phyloP scores from a whole-genome alignment of 768 basidiomycete genomes.

The Boletus rufocinnamomeus region DNA sequence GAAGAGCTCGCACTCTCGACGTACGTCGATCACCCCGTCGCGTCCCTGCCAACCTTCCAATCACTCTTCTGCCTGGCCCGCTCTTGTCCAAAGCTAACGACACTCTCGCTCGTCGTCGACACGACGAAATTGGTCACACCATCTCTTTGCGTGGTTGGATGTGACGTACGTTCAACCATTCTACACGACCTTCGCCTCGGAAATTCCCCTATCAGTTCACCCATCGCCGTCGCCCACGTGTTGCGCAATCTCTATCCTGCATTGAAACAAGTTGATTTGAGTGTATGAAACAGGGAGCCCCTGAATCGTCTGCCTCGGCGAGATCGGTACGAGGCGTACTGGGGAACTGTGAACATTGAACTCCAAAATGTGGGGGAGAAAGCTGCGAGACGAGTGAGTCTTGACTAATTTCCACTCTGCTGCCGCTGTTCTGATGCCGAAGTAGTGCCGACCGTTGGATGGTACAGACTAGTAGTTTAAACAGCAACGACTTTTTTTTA shows the following conservation, averaged over 20 bases:
- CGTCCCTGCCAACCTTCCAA: slow-evolving; percentile 24
- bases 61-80: slow-evolving; percentile 16
- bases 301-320: slow-evolving; percentile 11
- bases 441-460: not conserved
- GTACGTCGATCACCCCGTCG: slow-evolving; percentile 13
- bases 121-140: not conserved
- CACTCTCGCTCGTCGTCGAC: slow-evolving; percentile 30
- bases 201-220: slow-evolving; percentile 22
- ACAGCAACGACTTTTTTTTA: not conserved
- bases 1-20: slow-evolving; percentile 24
- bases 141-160: not conserved
- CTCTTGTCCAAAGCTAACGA: slow-evolving; percentile 15
- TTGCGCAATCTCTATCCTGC: slow-evolving; percentile 21
- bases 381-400: not conserved
- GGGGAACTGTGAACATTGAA: slow-evolving; percentile 24
- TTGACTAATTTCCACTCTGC: not conserved
- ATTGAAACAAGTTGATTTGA: slow-evolving; percentile 23
- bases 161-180: not conserved
- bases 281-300: slow-evolving; percentile 19
- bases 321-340: slow-evolving; percentile 15
- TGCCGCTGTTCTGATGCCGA: not conserved
- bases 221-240: slow-evolving; percentile 9
- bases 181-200: slow-evolving; percentile 21
- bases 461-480: not conserved
- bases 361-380: slow-evolving; percentile 3